Evolutionary conservation across 495 filamentous ascomycete species (phyloP).

Genomic region (Tuber calosporum): DNA sequence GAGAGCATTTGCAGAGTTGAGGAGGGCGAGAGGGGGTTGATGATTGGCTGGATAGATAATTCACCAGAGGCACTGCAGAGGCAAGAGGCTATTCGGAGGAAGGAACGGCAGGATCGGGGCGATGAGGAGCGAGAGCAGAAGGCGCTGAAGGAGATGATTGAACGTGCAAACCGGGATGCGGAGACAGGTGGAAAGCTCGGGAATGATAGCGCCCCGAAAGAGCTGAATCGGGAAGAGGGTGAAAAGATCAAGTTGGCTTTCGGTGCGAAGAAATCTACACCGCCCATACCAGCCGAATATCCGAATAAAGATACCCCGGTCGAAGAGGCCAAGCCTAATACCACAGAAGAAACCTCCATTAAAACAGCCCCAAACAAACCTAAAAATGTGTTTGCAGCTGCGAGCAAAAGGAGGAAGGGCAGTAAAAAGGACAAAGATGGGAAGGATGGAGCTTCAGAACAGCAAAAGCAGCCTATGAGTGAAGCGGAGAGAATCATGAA

Average conservation of each 20-base stretch:
- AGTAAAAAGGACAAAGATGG: slow-evolving; percentile 46
- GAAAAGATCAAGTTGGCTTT: slow-evolving; percentile 79
- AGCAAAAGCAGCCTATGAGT: slow-evolving; percentile 68
- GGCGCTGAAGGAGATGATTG: slow-evolving; percentile 70
- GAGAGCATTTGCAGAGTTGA: slow-evolving; percentile 81
- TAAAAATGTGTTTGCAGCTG: slow-evolving; percentile 75
- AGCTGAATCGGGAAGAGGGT: slow-evolving; percentile 62
- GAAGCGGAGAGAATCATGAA: slow-evolving; percentile 90
- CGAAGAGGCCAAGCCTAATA: slow-evolving; percentile 39
- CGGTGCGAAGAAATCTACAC: slow-evolving; percentile 43
- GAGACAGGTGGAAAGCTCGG: slow-evolving; percentile 46
- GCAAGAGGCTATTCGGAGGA: slow-evolving; percentile 70
- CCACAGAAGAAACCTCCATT: slow-evolving; percentile 48
- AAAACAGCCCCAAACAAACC: slow-evolving; percentile 55
- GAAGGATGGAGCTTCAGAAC: slow-evolving; percentile 58
- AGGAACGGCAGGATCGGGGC: slow-evolving; percentile 76
- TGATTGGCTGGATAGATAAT: slow-evolving; percentile 86
- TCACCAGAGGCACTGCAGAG: slow-evolving; percentile 72
- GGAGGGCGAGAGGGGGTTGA: slow-evolving; percentile 80
- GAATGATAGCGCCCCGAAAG: slow-evolving; percentile 48
- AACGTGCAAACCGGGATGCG: slow-evolving; percentile 57
- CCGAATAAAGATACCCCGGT: slow-evolving; percentile 10
- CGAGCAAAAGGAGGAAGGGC: slow-evolving; percentile 50
- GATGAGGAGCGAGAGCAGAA: slow-evolving; percentile 83
- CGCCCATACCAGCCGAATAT: slow-evolving; percentile 3